phyloP scores from a whole-genome alignment of 768 basidiomycete genomes.

The Amanita polypyramis region DNA sequence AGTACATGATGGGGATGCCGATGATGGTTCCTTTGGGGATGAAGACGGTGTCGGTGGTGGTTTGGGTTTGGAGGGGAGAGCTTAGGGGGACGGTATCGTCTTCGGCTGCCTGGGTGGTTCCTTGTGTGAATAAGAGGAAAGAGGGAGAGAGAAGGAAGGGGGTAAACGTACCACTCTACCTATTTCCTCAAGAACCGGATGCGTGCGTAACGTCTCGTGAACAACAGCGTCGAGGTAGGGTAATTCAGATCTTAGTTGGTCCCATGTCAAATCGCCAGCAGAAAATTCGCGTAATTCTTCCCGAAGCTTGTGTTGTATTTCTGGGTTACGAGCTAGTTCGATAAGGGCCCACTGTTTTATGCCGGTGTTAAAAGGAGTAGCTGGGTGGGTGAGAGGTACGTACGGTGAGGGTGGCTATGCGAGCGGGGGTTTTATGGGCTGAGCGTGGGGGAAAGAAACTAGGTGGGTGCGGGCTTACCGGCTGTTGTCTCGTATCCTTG shows the following conservation, averaged over 20 bases:
- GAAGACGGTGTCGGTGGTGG: constrained; percentile 18
- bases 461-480: not conserved
- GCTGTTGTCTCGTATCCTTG: constrained; percentile 14
- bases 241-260: constrained; percentile 30
- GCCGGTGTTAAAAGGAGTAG: too few species aligned
- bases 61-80: constrained; percentile 16
- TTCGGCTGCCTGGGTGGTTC: constrained; percentile 20
- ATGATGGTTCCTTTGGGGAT: constrained; percentile 30
- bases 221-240: constrained; percentile 34
- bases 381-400: too few species aligned
- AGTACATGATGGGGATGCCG: constrained; percentile 23
- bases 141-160: too few species aligned
- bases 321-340: constrained; percentile 13
- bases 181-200: constrained; percentile 21
- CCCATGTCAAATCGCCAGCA: constrained; percentile 25
- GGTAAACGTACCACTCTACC: constrained; percentile 19
- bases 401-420: not conserved
- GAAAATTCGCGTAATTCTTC: constrained; percentile 11
- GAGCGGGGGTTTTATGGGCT: not conserved
- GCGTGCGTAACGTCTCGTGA: constrained; percentile 27
- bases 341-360: constrained; percentile 15
- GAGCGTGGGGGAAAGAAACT: not conserved
- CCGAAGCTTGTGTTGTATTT: constrained; percentile 12
- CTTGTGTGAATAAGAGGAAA: not conserved
- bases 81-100: constrained; percentile 29